Evolutionary conservation across 1,284 basidiomycete genomes (phyloP).

Genomic region (Cutaneotrichosporon sp.): DNA sequence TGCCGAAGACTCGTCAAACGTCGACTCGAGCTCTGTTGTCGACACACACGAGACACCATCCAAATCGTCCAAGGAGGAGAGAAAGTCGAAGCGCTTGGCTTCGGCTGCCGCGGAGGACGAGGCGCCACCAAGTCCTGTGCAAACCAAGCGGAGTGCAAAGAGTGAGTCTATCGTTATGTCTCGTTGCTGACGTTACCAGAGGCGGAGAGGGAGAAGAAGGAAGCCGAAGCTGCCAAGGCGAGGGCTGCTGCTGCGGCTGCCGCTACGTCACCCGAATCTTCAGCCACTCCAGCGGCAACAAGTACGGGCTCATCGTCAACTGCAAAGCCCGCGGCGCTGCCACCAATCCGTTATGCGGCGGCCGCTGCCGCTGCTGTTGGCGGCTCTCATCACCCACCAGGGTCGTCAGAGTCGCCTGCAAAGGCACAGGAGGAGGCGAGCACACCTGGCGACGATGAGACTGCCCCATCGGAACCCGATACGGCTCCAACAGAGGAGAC

Average conservation of each 20-base stretch:
- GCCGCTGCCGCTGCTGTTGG: slow-evolving; percentile 80
- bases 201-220: slow-evolving; percentile 16
- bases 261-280: slow-evolving; percentile 17
- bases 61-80: slow-evolving; percentile 37
- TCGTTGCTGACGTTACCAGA: slow-evolving; percentile 11
- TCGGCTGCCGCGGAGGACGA: slow-evolving; percentile 9
- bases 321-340: slow-evolving; percentile 54
- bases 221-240: slow-evolving; percentile 13
- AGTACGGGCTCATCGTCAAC: slow-evolving; percentile 18
- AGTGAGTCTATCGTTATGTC: slow-evolving; percentile 4
- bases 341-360: slow-evolving; percentile 79
- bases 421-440: slow-evolving; percentile 30
- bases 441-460: slow-evolving; percentile 16
- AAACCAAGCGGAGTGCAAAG: slow-evolving; percentile 25
- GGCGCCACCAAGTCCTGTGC: slow-evolving; percentile 34
- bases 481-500: not conserved
- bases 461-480: slow-evolving; percentile 4
- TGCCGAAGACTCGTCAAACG: slow-evolving; percentile 58
- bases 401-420: slow-evolving; percentile 55
- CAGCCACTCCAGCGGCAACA: slow-evolving; percentile 48
- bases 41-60: slow-evolving; percentile 42
- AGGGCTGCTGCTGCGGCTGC: slow-evolving; percentile 25
- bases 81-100: slow-evolving; percentile 20
- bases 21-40: slow-evolving; percentile 50
- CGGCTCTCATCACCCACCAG: slow-evolving; percentile 28